phyloP scores from a whole-genome alignment of 2,329 filamentous ascomycete genomes.

The Grosmannia huntii region DNA sequence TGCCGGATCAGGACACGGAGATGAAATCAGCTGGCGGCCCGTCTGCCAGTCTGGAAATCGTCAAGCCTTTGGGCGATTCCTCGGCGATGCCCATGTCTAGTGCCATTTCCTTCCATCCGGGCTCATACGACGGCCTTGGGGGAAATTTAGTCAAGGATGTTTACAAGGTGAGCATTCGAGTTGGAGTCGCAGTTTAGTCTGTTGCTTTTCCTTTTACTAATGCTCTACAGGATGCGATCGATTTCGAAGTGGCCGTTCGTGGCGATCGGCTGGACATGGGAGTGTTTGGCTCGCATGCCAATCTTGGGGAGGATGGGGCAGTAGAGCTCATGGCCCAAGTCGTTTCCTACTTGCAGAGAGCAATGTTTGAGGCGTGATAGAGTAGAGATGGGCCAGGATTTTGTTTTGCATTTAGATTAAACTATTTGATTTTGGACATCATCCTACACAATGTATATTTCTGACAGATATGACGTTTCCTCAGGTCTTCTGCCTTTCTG shows the following conservation, averaged over 20 bases:
- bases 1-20: conserved; percentile 19
- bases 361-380: not conserved
- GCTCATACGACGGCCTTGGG: conserved; percentile 10
- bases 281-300: conserved; percentile 10
- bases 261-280: conserved; percentile 11
- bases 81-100: not conserved
- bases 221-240: conserved; percentile 10
- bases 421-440: not conserved
- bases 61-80: not conserved
- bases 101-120: not conserved
- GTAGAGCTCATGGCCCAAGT: not conserved
- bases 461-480: not conserved
- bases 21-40: not conserved
- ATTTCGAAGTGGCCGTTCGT: conserved; percentile 12
- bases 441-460: not conserved
- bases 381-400: not conserved
- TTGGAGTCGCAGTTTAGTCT: too few relatives aligned
- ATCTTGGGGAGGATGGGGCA: conserved; percentile 2
- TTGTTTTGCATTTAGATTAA: too few relatives aligned
- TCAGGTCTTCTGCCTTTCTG: not conserved
- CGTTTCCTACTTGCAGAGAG: not conserved
- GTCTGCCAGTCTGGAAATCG: conserved; percentile 1
- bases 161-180: conserved; percentile 21
- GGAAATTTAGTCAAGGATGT: conserved; percentile 17
- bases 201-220: not conserved